phyloP scores from a whole-genome alignment of 2,329 filamentous ascomycete species.

The Ophiognomonia clavigignenti-juglandacearum region DNA sequence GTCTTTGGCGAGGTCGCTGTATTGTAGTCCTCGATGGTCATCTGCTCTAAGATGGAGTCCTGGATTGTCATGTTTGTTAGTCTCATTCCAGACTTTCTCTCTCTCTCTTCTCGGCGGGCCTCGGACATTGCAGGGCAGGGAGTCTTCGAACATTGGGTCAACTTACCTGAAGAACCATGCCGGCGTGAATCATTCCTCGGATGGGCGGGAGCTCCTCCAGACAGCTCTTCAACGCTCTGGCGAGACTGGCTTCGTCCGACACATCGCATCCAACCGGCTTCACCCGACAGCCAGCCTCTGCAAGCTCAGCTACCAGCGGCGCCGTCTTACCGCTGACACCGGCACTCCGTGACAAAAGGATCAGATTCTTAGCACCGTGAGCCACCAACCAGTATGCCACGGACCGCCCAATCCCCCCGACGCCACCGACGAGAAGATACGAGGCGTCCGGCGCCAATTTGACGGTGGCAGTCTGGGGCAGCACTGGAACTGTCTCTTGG shows the following conservation, averaged over 20 bases:
- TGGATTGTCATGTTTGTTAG: too few species aligned
- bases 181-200: slow-evolving; percentile 37
- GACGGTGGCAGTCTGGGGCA: neutral
- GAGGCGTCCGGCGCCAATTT: slow-evolving; percentile 19
- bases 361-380: slow-evolving; percentile 25
- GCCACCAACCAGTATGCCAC: slow-evolving; percentile 24
- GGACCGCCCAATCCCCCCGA: slow-evolving; percentile 27
- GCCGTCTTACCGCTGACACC: slow-evolving; percentile 9
- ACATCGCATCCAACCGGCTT: slow-evolving; percentile 24
- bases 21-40: neutral
- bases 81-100: too few species aligned
- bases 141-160: too few species aligned
- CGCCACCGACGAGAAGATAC: slow-evolving; percentile 28
- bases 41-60: neutral
- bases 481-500: slow-evolving; percentile 18
- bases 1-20: neutral
- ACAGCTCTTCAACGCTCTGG: slow-evolving; percentile 18
- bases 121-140: too few species aligned
- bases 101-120: too few species aligned
- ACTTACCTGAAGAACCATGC: slow-evolving; percentile 38
- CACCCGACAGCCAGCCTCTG: slow-evolving; percentile 19
- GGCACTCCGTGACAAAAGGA: slow-evolving; percentile 25
- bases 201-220: slow-evolving; percentile 29
- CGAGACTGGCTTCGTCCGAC: slow-evolving; percentile 23
- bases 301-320: slow-evolving; percentile 19